These are phyloP conservation scores for Ceratobasidium papillatum DNA, from an alignment of 1,284 basidiomycete genomes.

Conservation along the genomic window DNA sequence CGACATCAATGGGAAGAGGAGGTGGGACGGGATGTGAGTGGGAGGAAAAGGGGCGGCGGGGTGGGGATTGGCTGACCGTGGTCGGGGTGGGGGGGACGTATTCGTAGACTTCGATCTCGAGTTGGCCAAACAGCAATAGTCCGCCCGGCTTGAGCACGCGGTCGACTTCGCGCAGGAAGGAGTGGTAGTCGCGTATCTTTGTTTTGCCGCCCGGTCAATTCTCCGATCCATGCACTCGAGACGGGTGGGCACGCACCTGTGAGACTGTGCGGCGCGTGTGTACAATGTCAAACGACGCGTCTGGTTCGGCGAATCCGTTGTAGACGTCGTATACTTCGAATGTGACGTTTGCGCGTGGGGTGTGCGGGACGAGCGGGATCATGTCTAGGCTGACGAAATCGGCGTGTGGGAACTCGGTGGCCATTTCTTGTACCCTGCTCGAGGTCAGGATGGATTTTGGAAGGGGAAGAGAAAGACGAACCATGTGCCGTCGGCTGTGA, in stretches of 20 bases:
- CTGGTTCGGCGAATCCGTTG: slow-evolving; percentile 21
- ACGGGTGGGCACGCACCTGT: slow-evolving; percentile 4
- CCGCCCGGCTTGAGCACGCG: slow-evolving; percentile 17
- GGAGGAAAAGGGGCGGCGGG: neutral
- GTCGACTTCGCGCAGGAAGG: slow-evolving; percentile 24
- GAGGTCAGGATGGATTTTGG: neutral
- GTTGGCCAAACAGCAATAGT: slow-evolving; percentile 11
- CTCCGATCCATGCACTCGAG: neutral
- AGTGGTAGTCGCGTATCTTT: slow-evolving; percentile 15
- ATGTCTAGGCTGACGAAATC: slow-evolving; percentile 35
- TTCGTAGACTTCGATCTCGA: slow-evolving; percentile 26
- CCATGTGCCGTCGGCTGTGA: slow-evolving; percentile 34
- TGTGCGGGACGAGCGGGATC: slow-evolving; percentile 22
- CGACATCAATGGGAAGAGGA: neutral
- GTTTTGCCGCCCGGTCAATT: neutral
- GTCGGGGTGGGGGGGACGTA: neutral
- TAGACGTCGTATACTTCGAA: slow-evolving; percentile 30
- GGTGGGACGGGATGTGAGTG: neutral
- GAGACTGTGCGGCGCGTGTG: slow-evolving; percentile 9
- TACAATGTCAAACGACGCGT: slow-evolving; percentile 28
- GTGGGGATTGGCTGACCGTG: neutral
- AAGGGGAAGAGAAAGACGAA: neutral
- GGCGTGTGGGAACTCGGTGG: slow-evolving; percentile 25
- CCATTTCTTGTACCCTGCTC: slow-evolving; percentile 28
- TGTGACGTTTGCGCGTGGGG: slow-evolving; percentile 9